Evolutionary conservation across 352 stramenopile species (phyloP).

Genomic region (Thalassiosira hispida): DNA sequence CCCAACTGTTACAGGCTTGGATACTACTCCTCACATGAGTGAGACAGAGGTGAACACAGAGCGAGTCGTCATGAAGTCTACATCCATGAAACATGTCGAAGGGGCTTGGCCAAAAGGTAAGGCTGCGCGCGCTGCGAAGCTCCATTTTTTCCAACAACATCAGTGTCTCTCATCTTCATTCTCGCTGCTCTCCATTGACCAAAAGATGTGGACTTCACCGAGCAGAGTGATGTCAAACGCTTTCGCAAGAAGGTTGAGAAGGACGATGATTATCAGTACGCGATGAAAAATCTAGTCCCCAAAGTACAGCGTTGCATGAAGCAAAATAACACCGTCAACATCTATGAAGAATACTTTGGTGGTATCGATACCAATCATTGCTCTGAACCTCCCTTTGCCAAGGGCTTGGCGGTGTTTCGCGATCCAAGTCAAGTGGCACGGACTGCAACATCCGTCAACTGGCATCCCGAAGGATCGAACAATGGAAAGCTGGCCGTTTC

Average conservation of each 20-base stretch:
- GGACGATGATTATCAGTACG: conserved; percentile 95
- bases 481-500: conserved; percentile 93
- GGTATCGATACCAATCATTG: conserved; percentile 88
- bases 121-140: too few species aligned
- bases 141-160: too few species aligned
- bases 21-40: conserved; percentile 91
- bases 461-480: conserved; percentile 92
- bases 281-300: conserved; percentile 91
- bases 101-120: conserved; percentile 96
- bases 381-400: conserved; percentile 93
- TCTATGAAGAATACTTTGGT: conserved; percentile 96
- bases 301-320: conserved; percentile 93
- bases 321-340: conserved; percentile 98
- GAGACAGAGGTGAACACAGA: conserved; percentile 95
- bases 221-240: conserved; percentile 94
- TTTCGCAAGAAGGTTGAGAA: conserved; percentile 98
- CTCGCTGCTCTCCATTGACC: too few species aligned
- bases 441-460: conserved; percentile 95
- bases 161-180: too few species aligned
- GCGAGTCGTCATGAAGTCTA: conserved; percentile 91
- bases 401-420: conserved; percentile 96
- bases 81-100: conserved; percentile 94
- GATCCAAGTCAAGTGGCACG: conserved; percentile 92
- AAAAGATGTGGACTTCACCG: conserved; percentile 97
- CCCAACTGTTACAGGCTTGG: conserved; percentile 87